phyloP scores from a whole-genome alignment of 2,329 filamentous ascomycete species.

The Beauveria varroae region DNA sequence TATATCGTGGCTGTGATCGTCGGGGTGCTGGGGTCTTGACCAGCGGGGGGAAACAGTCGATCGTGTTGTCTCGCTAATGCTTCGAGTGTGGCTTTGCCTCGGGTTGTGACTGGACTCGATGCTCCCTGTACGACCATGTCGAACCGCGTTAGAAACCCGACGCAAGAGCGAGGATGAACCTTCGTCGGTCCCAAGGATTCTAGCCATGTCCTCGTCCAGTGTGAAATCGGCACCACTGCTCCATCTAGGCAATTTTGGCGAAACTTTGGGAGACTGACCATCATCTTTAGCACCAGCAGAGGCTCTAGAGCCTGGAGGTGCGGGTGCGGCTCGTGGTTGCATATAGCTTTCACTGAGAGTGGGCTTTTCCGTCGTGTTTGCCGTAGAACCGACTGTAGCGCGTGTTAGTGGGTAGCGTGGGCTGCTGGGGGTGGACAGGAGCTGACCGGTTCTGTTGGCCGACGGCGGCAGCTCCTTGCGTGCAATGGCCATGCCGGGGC shows the following conservation, averaged over 20 bases:
- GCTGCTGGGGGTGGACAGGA: not conserved
- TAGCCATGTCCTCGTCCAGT: slow-evolving; percentile 91
- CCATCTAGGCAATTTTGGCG: slow-evolving; percentile 64
- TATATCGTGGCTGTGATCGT: slow-evolving; percentile 54
- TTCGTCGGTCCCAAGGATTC: slow-evolving; percentile 75
- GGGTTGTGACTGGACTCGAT: slow-evolving; percentile 46
- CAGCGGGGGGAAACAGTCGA: slow-evolving; percentile 58
- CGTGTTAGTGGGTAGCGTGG: slow-evolving; percentile 14
- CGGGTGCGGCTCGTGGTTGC: slow-evolving; percentile 49
- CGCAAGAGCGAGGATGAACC: slow-evolving; percentile 73
- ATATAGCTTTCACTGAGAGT: slow-evolving; percentile 44
- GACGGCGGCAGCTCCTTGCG: slow-evolving; percentile 55
- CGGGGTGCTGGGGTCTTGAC: slow-evolving; percentile 59
- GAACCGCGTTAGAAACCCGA: slow-evolving; percentile 86
- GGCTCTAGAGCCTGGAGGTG: slow-evolving; percentile 34
- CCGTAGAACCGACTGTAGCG: slow-evolving; percentile 29
- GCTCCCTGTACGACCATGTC: slow-evolving; percentile 85
- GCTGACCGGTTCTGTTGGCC: slow-evolving; percentile 37
- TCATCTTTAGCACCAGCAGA: slow-evolving; percentile 37
- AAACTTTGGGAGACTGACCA: slow-evolving; percentile 40
- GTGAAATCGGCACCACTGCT: slow-evolving; percentile 82
- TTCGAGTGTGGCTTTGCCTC: slow-evolving; percentile 47
- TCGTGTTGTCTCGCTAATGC: slow-evolving; percentile 60
- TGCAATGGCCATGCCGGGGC: slow-evolving; percentile 41
- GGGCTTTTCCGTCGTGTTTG: slow-evolving; percentile 14